These are phyloP conservation scores for Elsinoe batatas DNA, from an alignment of 2,329 filamentous ascomycete species.

Conservation along the genomic window DNA sequence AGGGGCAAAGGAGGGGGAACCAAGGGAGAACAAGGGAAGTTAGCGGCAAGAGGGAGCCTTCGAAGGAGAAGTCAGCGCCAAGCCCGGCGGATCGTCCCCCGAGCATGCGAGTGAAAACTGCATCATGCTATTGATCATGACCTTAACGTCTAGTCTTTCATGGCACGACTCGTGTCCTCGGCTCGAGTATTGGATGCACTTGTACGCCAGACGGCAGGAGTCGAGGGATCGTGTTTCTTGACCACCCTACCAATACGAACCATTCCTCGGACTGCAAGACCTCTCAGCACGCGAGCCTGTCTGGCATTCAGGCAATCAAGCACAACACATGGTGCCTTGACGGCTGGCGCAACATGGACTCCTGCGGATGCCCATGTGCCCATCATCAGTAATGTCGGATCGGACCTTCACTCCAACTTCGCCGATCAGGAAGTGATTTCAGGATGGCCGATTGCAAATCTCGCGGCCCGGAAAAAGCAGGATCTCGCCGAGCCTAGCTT, in stretches of 20 bases:
- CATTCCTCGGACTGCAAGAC: neutral
- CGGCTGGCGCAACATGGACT: neutral
- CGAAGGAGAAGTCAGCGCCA: conserved; percentile 2
- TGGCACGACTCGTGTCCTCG: conserved; percentile 10
- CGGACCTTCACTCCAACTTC: neutral
- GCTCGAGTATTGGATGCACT: neutral
- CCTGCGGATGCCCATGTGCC: neutral
- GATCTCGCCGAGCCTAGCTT: neutral
- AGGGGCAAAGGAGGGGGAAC: conserved; percentile 8
- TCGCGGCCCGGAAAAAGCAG: neutral
- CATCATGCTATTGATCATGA: neutral
- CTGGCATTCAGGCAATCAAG: neutral
- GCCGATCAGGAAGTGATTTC: neutral
- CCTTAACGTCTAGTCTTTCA: neutral
- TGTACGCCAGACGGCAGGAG: conserved; percentile 3
- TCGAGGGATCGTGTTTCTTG: neutral
- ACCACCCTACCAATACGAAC: neutral
- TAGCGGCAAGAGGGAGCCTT: neutral
- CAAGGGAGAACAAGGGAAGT: neutral
- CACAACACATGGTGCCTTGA: neutral
- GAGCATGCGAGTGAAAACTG: neutral
- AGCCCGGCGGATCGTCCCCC: neutral
- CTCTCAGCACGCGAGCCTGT: conserved; percentile 2
- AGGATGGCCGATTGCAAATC: neutral
- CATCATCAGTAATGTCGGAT: neutral